phyloP scores from a whole-genome alignment of 2,329 filamentous ascomycete species.

The Colletotrichum sp. region DNA sequence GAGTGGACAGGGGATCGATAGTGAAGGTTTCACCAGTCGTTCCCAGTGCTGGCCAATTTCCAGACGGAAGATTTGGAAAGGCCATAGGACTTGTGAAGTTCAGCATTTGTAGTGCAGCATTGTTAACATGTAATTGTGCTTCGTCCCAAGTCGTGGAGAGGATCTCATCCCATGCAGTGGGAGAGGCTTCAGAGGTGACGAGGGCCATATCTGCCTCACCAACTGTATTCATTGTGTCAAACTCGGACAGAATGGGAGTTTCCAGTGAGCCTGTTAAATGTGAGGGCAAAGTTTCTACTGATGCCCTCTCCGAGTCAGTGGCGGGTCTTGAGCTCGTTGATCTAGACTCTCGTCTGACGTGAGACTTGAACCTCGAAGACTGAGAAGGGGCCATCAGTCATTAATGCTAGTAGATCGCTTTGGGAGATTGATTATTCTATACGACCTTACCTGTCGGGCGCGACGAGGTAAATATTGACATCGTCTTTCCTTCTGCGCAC shows the following conservation, averaged over 20 bases:
- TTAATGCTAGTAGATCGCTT: neutral
- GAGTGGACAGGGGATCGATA: neutral
- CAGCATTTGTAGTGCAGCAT: neutral
- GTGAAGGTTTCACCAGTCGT: neutral
- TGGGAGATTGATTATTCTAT: neutral
- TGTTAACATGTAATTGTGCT: neutral
- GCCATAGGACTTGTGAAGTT: neutral
- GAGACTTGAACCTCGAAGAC: neutral
- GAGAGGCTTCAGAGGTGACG: neutral
- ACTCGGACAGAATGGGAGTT: neutral
- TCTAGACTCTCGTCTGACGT: neutral
- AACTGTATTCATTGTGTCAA: neutral
- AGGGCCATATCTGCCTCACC: neutral
- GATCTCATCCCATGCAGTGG: neutral
- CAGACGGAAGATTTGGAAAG: neutral
- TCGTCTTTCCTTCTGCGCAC: neutral
- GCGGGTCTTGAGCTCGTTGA: neutral
- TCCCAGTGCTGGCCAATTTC: neutral
- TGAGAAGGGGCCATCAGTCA: neutral
- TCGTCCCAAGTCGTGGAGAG: neutral
- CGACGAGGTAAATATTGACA: neutral
- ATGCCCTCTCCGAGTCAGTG: neutral
- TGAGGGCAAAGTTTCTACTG: neutral
- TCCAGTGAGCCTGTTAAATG: neutral
- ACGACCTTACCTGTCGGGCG: neutral